Percentiles rank a stretch among this genome's conserved stretches.
These are phyloP conservation scores for Brettanomyces sp. DNA, from an alignment of 805 yeast species.

Conservation along the genomic window DNA sequence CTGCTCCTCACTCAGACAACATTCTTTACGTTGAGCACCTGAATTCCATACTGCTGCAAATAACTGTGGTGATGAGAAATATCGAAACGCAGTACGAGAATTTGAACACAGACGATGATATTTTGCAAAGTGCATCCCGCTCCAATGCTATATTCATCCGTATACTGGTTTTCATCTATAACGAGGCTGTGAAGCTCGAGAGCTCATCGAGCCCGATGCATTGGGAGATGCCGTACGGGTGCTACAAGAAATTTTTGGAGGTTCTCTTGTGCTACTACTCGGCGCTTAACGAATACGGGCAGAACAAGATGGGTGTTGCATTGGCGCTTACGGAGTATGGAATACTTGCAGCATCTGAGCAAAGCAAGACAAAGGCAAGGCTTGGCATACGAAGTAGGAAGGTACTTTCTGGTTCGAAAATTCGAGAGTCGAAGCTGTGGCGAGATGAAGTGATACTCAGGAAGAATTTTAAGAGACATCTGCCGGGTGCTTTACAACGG, in stretches of 20 bases:
- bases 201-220: not conserved
- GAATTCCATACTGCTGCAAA: constrained; percentile 13
- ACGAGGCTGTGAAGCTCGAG: constrained; percentile 10
- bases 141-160: constrained; percentile 11
- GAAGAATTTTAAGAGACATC: constrained; percentile 6
- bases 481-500: constrained; percentile 10
- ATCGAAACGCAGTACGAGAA: not conserved
- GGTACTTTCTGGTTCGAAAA: not conserved
- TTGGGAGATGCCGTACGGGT: not conserved
- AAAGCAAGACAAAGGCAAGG: constrained; percentile 17
- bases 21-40: constrained; percentile 10
- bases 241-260: constrained; percentile 9
- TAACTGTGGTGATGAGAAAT: constrained; percentile 17
- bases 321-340: constrained; percentile 19
- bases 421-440: constrained; percentile 14
- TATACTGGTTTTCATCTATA: constrained; percentile 16
- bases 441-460: constrained; percentile 12
- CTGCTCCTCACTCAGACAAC: constrained; percentile 2
- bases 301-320: constrained; percentile 16
- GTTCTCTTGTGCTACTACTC: constrained; percentile 18
- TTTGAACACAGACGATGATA: no score
- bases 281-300: constrained; percentile 17
- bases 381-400: constrained; percentile 8
- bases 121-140: constrained; percentile 4
- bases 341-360: constrained; percentile 16